Percentiles rank a stretch among this genome's conserved stretches.
These are phyloP conservation scores for Plasmodium vivax DNA, from an alignment of 169 alveolate genomes.

Conservation along the genomic window DNA sequence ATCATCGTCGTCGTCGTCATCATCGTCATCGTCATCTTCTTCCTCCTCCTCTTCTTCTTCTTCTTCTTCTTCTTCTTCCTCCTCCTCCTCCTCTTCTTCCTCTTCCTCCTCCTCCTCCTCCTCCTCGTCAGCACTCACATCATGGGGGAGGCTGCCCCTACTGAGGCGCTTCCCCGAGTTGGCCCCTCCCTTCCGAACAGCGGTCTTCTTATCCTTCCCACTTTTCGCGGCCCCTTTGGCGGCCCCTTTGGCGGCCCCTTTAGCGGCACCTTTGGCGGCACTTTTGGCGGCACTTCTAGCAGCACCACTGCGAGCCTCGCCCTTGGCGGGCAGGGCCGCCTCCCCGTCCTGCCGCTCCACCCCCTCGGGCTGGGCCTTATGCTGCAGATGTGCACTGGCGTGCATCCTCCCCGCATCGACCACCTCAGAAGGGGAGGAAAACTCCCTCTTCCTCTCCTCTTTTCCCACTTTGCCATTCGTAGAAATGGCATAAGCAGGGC, in stretches of 20 bases:
- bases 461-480: slow-evolving; percentile 30
- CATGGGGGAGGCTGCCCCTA: neutral
- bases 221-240: no score
- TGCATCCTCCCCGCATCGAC: neutral
- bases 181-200: neutral
- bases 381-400: neutral
- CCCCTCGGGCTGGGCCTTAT: no score
- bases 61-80: neutral
- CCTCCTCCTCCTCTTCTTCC: neutral
- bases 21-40: slow-evolving; percentile 5
- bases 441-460: slow-evolving; percentile 46
- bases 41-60: slow-evolving; percentile 17
- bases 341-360: neutral
- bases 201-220: neutral
- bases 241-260: neutral
- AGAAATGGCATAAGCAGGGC: neutral
- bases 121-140: neutral
- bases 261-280: neutral
- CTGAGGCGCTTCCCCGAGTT: neutral
- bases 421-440: neutral
- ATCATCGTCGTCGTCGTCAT: slow-evolving; percentile 1
- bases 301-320: neutral
- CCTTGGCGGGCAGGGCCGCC: neutral
- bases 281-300: neutral
- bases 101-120: neutral